Conservation (phyloP, 768 basidiomycete genomes). For the Russula foetens region DNA sequence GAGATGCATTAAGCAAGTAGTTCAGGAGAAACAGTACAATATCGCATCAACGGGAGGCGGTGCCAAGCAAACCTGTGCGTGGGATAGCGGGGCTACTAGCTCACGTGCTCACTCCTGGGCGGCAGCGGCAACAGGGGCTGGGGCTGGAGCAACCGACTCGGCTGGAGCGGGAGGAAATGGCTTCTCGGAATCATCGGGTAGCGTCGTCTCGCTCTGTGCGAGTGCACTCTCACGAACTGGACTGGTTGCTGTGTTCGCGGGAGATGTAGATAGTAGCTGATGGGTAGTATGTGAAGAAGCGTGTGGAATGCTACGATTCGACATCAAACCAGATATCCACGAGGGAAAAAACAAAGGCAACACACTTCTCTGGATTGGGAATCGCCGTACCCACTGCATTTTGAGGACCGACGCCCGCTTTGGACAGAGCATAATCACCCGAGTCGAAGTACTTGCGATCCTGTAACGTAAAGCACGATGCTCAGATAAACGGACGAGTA, state of each 20-base stretch:
- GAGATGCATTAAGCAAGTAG: constrained; percentile 16
- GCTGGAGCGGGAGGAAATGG: background rate
- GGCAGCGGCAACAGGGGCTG: background rate
- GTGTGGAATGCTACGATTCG: constrained; percentile 71
- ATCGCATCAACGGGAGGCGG: background rate
- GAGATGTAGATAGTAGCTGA: constrained; percentile 26
- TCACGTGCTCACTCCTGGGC: constrained; percentile 13
- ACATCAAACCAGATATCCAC: constrained; percentile 9
- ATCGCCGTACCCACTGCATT: constrained; percentile 91
- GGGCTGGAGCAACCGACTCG: constrained; percentile 1
- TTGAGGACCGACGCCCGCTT: constrained; percentile 87
- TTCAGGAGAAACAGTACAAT: constrained; percentile 2
- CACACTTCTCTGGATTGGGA: constrained; percentile 95
- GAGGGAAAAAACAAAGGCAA: constrained; percentile 17
- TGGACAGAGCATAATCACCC: constrained; percentile 95
- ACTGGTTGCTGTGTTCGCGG: constrained; percentile 14
- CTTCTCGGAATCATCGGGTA: constrained; percentile 4
- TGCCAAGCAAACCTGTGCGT: background rate
- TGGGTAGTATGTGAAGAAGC: constrained; percentile 54
- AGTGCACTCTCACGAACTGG: constrained; percentile 19
- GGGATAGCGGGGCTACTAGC: background rate
- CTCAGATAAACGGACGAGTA: constrained; percentile 11
- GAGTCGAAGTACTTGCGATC: constrained; percentile 99
- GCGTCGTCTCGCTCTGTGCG: constrained; percentile 5
- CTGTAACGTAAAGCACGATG: constrained; percentile 33